Evolutionary conservation across 192 early-diverging fungal genomes (phyloP).

Genomic region (Rhizophagus sp.): DNA sequence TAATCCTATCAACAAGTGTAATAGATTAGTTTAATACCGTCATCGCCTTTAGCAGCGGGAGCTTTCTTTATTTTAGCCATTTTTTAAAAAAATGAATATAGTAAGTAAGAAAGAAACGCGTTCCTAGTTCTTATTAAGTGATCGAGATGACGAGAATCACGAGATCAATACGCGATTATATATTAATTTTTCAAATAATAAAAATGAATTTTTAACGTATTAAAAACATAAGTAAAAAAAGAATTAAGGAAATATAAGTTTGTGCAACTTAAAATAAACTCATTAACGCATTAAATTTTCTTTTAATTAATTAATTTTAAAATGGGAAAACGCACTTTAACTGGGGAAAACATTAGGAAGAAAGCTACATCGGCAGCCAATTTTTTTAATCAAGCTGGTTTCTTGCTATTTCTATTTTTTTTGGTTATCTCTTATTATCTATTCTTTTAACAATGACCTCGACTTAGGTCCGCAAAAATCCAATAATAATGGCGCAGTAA

Average conservation of each 20-base stretch:
- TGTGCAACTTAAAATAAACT: no score
- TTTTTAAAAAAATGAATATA: not conserved
- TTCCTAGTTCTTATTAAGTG: no score
- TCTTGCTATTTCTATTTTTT: not conserved
- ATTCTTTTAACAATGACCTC: not conserved
- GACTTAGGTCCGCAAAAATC: not conserved
- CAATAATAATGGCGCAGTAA: not conserved
- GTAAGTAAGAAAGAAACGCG: not conserved
- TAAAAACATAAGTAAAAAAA: no score
- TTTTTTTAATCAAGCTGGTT: not conserved
- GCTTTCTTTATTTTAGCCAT: conserved; percentile 34
- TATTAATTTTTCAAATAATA: no score
- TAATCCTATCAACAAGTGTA: not conserved
- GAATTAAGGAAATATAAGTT: no score
- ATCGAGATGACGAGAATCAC: no score
- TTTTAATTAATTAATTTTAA: not conserved
- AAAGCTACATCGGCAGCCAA: not conserved
- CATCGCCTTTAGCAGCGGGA: conserved; percentile 21
- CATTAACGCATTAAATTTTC: not conserved
- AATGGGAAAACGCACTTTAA: not conserved
- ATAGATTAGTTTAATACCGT: conserved; percentile 14
- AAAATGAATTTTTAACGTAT: no score
- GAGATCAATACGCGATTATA: no score
- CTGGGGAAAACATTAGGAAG: not conserved
- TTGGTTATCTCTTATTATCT: not conserved